Base-by-base conservation (phyloP, 495 filamentous ascomycete species). In the Aspergillus cavernicola region DNA sequence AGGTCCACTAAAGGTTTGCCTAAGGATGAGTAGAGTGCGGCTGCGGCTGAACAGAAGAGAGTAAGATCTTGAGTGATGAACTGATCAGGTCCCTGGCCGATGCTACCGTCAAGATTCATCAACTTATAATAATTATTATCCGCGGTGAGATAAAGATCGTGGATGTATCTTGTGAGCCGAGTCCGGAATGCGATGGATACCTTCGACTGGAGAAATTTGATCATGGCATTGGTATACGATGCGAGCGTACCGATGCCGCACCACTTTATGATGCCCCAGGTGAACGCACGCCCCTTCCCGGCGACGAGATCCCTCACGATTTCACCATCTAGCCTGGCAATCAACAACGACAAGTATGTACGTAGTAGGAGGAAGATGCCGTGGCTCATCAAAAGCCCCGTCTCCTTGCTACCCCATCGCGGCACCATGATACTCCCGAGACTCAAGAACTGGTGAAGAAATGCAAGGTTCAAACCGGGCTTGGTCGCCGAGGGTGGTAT, bases 1-100 rank as follows among this genome's bases (percentile, higher is more conserved):
- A 97, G 80, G 68, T 99, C 95, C 18, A 97, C 88, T 59, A 97
- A 82, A 0, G 95, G 95, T 66, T 99, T 99, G 1, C 95, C 95
- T 36, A 99, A 80, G 0, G 91, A 96, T 2, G 92, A 97, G 70
- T 97, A 97, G 1, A 99, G 70, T 23, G 89, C 84, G n/a, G 95
- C 92, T 11, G 95, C 92, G 12, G 90, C 85, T 31, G 85, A 84
- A 61, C 95, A 97, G 75, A 99, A 97, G 10, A 95, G 75, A 0
- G 93, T 96, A 4, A 99, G 80, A 68, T 99, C 95, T 63, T 97
- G 92, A 0, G 92, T 97, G 66, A 99, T 97, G 69, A 92, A 99
- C 63, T 97, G 95, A 68, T 99, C 95, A 16, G 90, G 87, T 6
- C 88, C 88, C 61, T 91, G 89, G 5, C 89, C 92, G 32, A 97